Evolutionary conservation across 2,329 filamentous ascomycete species (phyloP).

Genomic region (Talaromyces rugulosus): DNA sequence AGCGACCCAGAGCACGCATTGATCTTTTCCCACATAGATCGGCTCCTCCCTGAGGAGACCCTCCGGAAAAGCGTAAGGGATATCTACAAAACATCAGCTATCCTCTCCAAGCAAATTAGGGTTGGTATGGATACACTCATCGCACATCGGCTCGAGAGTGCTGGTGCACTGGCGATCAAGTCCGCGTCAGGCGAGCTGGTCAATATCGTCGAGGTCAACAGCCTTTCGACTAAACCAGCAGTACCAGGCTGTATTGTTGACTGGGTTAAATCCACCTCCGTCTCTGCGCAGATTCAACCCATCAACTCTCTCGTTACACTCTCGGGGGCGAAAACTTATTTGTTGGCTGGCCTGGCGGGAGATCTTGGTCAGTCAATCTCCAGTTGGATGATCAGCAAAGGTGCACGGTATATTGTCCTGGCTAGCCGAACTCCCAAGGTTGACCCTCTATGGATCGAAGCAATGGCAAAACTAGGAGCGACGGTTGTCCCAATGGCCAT

Average conservation of each 20-base stretch:
- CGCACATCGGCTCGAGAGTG: background rate
- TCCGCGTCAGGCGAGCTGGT: slow-evolving; percentile 19
- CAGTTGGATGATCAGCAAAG: slow-evolving; percentile 26
- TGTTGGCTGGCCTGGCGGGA: slow-evolving; percentile 26
- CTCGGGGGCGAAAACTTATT: slow-evolving; percentile 24
- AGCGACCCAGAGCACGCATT: background rate
- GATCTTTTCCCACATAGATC: background rate
- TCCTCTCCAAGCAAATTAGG: background rate
- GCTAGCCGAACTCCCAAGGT: slow-evolving; percentile 27
- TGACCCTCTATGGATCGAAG: slow-evolving; percentile 16
- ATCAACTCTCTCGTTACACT: slow-evolving; percentile 9
- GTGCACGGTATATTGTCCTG: slow-evolving; percentile 25
- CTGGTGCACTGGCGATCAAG: background rate
- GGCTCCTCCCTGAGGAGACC: background rate
- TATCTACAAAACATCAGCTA: background rate
- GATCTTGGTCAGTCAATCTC: slow-evolving; percentile 27
- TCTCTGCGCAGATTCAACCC: background rate
- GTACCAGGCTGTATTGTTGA: background rate
- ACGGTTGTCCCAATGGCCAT: background rate
- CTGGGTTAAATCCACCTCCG: slow-evolving; percentile 1
- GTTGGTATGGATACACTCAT: background rate
- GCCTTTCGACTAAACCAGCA: background rate
- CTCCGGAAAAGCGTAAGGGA: background rate
- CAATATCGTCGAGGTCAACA: slow-evolving; percentile 18
- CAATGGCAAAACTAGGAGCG: slow-evolving; percentile 5